Evolutionary conservation across 371 early-diverging fungal genomes (phyloP).

Genomic region (Chytridiales sp.): DNA sequence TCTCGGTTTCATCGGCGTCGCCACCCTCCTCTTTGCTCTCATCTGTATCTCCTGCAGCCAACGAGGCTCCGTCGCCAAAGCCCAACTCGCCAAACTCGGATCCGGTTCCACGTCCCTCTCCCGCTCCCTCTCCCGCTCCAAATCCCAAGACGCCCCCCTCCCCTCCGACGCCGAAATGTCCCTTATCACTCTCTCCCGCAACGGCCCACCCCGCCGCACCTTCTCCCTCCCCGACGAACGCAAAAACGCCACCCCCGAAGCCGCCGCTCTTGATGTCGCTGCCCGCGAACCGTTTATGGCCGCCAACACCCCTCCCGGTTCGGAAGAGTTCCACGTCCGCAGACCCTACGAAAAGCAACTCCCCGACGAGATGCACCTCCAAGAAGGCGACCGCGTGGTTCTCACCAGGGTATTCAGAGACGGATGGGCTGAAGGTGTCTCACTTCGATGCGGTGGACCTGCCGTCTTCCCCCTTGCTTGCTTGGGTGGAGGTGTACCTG

Average conservation of each 20-base stretch:
- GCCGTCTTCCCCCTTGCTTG: background rate
- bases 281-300: slow-evolving; percentile 28
- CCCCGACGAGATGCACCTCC: slow-evolving; percentile 33
- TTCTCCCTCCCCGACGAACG: slow-evolving; percentile 24
- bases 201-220: slow-evolving; percentile 24
- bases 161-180: slow-evolving; percentile 10
- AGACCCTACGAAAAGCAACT: slow-evolving; percentile 21
- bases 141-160: background rate
- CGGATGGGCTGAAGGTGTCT: slow-evolving; percentile 25
- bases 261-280: slow-evolving; percentile 13
- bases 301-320: slow-evolving; percentile 27
- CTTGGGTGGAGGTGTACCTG: background rate
- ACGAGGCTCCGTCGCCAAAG: slow-evolving; percentile 14
- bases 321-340: slow-evolving; percentile 32
- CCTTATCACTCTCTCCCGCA: slow-evolving; percentile 17
- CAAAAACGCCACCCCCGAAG: slow-evolving; percentile 10
- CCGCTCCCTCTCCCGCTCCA: background rate
- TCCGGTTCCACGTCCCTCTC: background rate
- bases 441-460: background rate
- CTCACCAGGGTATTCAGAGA: slow-evolving; percentile 23
- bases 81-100: background rate
- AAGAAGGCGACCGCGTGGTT: slow-evolving; percentile 20
- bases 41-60: slow-evolving; percentile 22
- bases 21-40: slow-evolving; percentile 1
- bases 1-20: slow-evolving; percentile 12